Evolutionary conservation across 2,329 filamentous ascomycete species (phyloP), one percentile per base, ranked within the genome.

Genomic region (Pestalotiopsis sp.): DNA sequence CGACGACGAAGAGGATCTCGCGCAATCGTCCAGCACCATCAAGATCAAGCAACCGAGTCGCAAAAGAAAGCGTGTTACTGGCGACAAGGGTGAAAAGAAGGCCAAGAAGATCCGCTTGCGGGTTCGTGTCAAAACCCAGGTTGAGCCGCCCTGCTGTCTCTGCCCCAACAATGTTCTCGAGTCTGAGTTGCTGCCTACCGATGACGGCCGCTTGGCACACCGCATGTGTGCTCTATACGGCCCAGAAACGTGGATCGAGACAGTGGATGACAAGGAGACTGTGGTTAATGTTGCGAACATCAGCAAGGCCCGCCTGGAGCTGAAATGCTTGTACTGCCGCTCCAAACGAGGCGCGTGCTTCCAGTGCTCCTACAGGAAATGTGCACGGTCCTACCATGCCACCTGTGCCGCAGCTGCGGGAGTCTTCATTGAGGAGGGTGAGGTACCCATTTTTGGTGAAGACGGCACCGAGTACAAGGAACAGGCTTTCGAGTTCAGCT

Each of bases 311-410:
- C 92, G 95, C 23, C 83, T 97, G 73, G 94, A 97, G 31, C 90
- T 98, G 73, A 97, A 97, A 80, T 99, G 96, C 80, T 90, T 97
- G 70, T 97, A 93, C 82, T 99, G 96, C 78, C 93, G 95, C 41
- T 97, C 94, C 40, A 97, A 96, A 80, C 93, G 92, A 68, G 96
- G 96, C n/a, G 94, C 94, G 17, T 98, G 95, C 81, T 97, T 99
- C 82, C 95, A 98, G 80, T 99, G 96, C 81, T 97, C 94, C 1
- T 92, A 94, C 74, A 95, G 95, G 83, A 98, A 97, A 79, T 99
- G 96, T 76, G 92, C 93, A 4, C 87, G 96, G 72, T 92, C 95
- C 9, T 99, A 98, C 80, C 96, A 99, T 78, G 93, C 95, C 17
- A 98, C 95, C 1, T 99, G 96, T 78, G 96, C 96, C 2, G 92